These are phyloP conservation scores for Penicillium nucicola DNA, from an alignment of 495 filamentous ascomycete species.

Conservation along the genomic window DNA sequence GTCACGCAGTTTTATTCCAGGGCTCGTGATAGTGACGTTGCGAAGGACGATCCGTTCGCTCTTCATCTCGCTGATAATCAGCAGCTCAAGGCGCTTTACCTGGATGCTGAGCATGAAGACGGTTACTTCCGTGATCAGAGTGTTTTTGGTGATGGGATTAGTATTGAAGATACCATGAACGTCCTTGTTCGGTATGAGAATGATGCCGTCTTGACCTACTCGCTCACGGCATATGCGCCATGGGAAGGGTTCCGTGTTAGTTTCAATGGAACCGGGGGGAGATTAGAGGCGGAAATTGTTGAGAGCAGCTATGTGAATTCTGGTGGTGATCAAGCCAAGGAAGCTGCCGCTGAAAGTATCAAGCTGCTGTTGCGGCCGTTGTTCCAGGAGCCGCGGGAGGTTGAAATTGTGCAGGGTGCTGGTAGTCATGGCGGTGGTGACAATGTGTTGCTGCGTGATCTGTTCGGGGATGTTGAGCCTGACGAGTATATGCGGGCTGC, in stretches of 20 bases:
- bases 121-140: constrained; percentile 56
- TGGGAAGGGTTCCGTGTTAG: constrained; percentile 35
- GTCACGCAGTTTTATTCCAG: constrained; percentile 30
- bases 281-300: constrained; percentile 32
- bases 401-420: constrained; percentile 18
- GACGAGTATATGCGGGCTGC: constrained; percentile 27
- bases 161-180: constrained; percentile 59
- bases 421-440: constrained; percentile 36
- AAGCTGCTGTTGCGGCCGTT: constrained; percentile 41
- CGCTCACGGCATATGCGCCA: constrained; percentile 29
- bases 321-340: constrained; percentile 28
- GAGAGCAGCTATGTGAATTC: constrained; percentile 35
- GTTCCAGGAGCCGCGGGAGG: constrained; percentile 28
- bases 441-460: constrained; percentile 25
- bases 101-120: constrained; percentile 58
- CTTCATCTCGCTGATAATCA: constrained; percentile 46
- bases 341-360: constrained; percentile 38
- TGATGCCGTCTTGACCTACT: constrained; percentile 31
- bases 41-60: constrained; percentile 40
- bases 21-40: constrained; percentile 23
- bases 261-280: constrained; percentile 30
- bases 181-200: constrained; percentile 51
- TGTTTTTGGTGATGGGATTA: constrained; percentile 58
- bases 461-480: constrained; percentile 20
- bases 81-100: constrained; percentile 52